Conservation (phyloP, 2,329 filamentous ascomycete genomes). For the Trichoderma koningiopsis region DNA sequence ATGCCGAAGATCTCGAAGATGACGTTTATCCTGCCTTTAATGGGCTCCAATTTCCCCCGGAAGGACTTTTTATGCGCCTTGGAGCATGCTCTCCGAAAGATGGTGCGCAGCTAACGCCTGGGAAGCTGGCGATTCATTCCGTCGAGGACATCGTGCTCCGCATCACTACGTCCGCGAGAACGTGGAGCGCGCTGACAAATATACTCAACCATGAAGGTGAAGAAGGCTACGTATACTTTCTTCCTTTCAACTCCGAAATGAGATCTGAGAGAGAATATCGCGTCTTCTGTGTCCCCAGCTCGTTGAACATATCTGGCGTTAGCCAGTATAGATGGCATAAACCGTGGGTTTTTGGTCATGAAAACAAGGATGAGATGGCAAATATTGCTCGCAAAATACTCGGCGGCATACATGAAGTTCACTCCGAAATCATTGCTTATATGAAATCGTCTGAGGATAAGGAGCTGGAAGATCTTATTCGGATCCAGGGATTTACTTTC, state of each 20-base stretch:
- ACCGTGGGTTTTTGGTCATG: slow-evolving; percentile 36
- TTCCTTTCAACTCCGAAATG: slow-evolving; percentile 47
- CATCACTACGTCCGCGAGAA: slow-evolving; percentile 44
- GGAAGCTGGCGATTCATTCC: slow-evolving; percentile 34
- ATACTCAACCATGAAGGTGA: slow-evolving; percentile 28
- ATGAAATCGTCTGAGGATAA: slow-evolving; percentile 28
- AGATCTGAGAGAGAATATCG: slow-evolving; percentile 44
- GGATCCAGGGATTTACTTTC: slow-evolving; percentile 47
- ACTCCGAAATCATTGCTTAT: neutral
- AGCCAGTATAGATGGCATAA: slow-evolving; percentile 48
- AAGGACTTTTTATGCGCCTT: slow-evolving; percentile 47
- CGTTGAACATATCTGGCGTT: slow-evolving; percentile 39
- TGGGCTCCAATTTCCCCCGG: slow-evolving; percentile 35
- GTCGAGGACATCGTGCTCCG: slow-evolving; percentile 40
- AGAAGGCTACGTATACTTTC: slow-evolving; percentile 41
- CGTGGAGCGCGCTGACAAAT: slow-evolving; percentile 39
- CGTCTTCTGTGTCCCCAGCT: slow-evolving; percentile 45
- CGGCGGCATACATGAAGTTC: neutral
- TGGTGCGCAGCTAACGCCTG: slow-evolving; percentile 32
- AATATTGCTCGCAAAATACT: slow-evolving; percentile 24
- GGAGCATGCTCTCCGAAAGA: slow-evolving; percentile 49
- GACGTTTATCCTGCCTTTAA: slow-evolving; percentile 35
- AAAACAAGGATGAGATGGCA: slow-evolving; percentile 23
- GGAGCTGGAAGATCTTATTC: slow-evolving; percentile 35
- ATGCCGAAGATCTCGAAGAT: slow-evolving; percentile 39